These are phyloP conservation scores for Ocimum tenuiflorum DNA, from an alignment of 257 asterid genomes.

Conservation along the genomic window DNA sequence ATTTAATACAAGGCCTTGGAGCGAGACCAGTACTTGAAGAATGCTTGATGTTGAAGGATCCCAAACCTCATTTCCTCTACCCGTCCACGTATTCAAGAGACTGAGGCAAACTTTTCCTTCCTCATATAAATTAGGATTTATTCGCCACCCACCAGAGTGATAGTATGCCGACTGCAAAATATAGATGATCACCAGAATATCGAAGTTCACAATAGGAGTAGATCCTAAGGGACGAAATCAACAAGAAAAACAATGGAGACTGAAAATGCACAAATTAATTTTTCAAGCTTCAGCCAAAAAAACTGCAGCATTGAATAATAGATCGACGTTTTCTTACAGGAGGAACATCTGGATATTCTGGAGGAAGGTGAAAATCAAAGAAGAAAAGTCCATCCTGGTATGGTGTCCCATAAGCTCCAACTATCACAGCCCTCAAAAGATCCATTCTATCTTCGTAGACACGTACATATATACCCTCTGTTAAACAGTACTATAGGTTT, in stretches of 20 bases:
- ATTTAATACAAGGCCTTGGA: slow-evolving; percentile 92
- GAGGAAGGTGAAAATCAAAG: slow-evolving; percentile 93
- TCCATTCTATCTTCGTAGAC: slow-evolving; percentile 97
- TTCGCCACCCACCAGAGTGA: slow-evolving; percentile 99
- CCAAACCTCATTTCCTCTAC: slow-evolving; percentile 98
- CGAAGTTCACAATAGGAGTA: not conserved
- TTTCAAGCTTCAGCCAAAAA: not conserved
- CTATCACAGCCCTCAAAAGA: slow-evolving; percentile 92
- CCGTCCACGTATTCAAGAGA: slow-evolving; percentile 97
- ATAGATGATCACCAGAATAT: slow-evolving; percentile 9
- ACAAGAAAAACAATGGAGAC: not conserved
- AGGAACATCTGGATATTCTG: slow-evolving; percentile 88
- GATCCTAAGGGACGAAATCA: not conserved
- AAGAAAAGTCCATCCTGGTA: slow-evolving; percentile 98
- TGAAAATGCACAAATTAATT: not conserved
- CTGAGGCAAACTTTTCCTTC: slow-evolving; percentile 99
- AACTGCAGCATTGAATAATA: not conserved
- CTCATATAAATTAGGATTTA: slow-evolving; percentile 95
- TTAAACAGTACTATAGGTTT: slow-evolving; percentile 17
- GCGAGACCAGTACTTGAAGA: slow-evolving; percentile 96
- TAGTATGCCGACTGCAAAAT: slow-evolving; percentile 75
- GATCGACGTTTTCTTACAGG: slow-evolving; percentile 50
- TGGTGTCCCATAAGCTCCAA: slow-evolving; percentile 99
- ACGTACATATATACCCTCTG: slow-evolving; percentile 90
- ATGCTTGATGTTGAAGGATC: slow-evolving; percentile 93